Percentiles rank a stretch among this genome's conserved stretches.
Evolutionary conservation across 78 protist genomes (phyloP).

Genomic region (Capsaspora owczarzaki): DNA sequence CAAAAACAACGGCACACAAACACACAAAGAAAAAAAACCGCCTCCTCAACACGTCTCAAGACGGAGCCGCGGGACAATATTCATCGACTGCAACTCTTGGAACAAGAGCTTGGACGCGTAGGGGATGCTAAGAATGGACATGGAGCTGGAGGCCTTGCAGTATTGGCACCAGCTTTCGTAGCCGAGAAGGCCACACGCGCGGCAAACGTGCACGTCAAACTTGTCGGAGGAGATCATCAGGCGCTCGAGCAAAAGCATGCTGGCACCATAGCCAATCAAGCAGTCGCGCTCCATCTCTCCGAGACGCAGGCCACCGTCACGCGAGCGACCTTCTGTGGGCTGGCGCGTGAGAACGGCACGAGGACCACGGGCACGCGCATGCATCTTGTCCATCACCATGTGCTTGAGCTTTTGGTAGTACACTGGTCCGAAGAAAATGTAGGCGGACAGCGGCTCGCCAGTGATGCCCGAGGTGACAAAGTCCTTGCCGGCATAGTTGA

Average conservation of each 20-base stretch:
- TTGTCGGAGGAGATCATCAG: constrained; percentile 85
- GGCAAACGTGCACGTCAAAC: constrained; percentile 35
- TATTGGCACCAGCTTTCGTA: constrained; percentile 85
- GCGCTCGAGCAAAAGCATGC: constrained; percentile 89
- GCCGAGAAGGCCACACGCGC: constrained; percentile 78
- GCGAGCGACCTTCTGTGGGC: constrained; percentile 98
- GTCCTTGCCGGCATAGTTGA: constrained; percentile 94
- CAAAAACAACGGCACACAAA: no score
- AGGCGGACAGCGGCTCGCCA: constrained; percentile 87
- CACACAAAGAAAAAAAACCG: no score
- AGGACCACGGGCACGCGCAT: constrained; percentile 81
- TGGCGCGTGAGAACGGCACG: constrained; percentile 96
- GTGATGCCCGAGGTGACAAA: constrained; percentile 82
- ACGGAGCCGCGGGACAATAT: constrained; percentile 27
- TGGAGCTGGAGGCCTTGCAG: constrained; percentile 38
- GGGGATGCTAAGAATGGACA: constrained; percentile 51
- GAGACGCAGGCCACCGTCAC: constrained; percentile 98
- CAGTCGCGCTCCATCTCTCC: constrained; percentile 99
- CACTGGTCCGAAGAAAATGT: constrained; percentile 98
- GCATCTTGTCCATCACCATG: constrained; percentile 99
- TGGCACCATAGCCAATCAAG: constrained; percentile 88
- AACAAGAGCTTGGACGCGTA: constrained; percentile 96
- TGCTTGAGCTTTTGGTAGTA: constrained; percentile 98
- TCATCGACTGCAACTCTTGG: constrained; percentile 88
- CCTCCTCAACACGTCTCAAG: not conserved